Base-by-base conservation (phyloP, 2,329 filamentous ascomycete genomes). In the Claviceps sp. region DNA sequence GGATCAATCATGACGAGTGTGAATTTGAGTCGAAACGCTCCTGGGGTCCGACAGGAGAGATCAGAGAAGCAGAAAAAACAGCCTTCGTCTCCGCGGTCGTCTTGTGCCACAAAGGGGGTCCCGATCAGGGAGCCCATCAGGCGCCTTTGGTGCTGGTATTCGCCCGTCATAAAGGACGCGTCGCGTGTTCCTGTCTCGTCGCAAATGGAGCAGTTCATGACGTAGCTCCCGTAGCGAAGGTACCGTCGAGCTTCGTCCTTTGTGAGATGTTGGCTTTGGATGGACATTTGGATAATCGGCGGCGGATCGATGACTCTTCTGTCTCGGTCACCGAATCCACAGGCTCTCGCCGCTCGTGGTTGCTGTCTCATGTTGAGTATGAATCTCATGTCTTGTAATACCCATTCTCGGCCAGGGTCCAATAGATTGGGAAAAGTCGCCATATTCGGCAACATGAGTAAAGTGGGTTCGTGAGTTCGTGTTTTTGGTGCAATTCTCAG, bases 41-140 rank as follows among this genome's bases (percentile, higher is more conserved):
- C 87, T 1, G 86, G 82, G 0, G 84, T 89, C 37, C 87, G 79
- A 62, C 86, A 88, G 4, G 85, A 89, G 20, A 93, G 73, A 62
- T 93, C 87, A 0, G 86, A 84, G 62, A 93, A 93, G 63, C 85
- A 88, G 66, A 91, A 93, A 71, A 91, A 93, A 61, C 84, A 88
- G 1, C 87, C 86, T 56, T 88, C 83, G 22, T 78, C 67, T 50
- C 81, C 80, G 50, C 81, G 73, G 60, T 91, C 86, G 62, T 93
- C 87, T 50, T 79, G 75, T 7, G 85, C 86, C 5, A 86, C 80
- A 57, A 88, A 90, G 0, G 86, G 83, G 1, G 83, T 86, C 6
- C 84, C 81, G 3, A 90, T 85, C 7, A 88, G 69, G 7, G 85
- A 86, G 17, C 87, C 87, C 85, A 91, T 91, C 42, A 93, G 71